These are phyloP conservation scores for Nannochloris sp. DNA, from an alignment of 139 green algal species.

Conservation along the genomic window DNA sequence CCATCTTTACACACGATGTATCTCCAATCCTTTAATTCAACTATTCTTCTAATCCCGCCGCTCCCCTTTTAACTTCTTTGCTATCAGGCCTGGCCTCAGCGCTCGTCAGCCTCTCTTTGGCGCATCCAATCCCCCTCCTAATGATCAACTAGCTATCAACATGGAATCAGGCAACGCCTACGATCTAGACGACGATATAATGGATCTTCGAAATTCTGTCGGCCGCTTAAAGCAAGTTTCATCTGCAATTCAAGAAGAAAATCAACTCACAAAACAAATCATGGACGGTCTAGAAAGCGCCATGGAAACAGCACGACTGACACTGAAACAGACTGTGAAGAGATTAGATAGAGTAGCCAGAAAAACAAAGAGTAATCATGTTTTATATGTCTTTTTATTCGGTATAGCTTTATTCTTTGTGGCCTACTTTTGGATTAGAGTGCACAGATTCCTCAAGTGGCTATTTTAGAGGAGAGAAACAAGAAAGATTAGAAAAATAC, in stretches of 20 bases:
- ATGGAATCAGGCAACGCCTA: conserved; percentile 9
- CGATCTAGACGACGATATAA: conserved; percentile 10
- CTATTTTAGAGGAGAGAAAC: conserved; percentile 1
- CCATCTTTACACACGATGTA: too few species aligned
- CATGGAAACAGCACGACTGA: conserved; percentile 9
- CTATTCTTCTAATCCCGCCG: too few species aligned
- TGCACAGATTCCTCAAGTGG: neutral
- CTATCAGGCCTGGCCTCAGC: conserved; percentile 12
- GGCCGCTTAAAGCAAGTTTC: conserved; percentile 11
- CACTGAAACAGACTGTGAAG: conserved; percentile 13
- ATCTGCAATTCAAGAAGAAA: conserved; percentile 10
- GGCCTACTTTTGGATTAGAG: conserved; percentile 8
- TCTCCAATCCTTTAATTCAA: too few species aligned
- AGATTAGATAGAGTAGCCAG: conserved; percentile 8
- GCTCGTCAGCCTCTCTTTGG: conserved; percentile 4
- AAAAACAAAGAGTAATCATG: conserved; percentile 6
- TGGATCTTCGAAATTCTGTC: conserved; percentile 1
- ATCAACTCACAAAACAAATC: conserved; percentile 2
- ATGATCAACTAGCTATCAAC: conserved; percentile 6
- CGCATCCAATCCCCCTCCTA: neutral
- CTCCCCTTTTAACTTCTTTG: too few species aligned
- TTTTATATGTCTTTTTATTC: conserved; percentile 12
- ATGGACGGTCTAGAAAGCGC: conserved; percentile 3
- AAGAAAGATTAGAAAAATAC: too few species aligned
- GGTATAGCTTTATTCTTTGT: conserved; percentile 8